A percentile compares a stretch with the other conserved stretches of the same genome.
Conservation (phyloP, 2,329 filamentous ascomycete species). For the Phialemonium atrogriseum region DNA sequence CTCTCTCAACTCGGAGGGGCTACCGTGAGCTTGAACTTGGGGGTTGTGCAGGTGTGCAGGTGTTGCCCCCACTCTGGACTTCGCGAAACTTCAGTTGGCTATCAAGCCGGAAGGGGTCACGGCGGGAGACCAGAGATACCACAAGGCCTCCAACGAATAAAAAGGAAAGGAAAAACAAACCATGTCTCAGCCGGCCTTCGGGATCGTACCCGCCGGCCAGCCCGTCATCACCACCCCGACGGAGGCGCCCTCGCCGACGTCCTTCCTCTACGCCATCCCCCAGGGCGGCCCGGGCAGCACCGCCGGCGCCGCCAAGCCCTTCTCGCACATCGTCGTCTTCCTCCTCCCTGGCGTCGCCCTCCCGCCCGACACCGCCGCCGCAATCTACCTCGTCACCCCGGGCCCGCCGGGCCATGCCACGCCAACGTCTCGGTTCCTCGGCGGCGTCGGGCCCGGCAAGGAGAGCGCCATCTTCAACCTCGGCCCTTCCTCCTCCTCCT, state of each 20-base stretch:
- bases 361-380: constrained; percentile 69
- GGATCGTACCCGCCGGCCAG: constrained; percentile 52
- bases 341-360: constrained; percentile 70
- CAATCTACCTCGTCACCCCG: constrained; percentile 71
- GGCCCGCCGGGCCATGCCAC: constrained; percentile 26
- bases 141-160: too few species aligned
- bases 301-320: constrained; percentile 31
- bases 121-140: too few species aligned
- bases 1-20: too few species aligned
- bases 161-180: constrained; percentile 4
- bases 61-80: too few species aligned
- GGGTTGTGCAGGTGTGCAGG: too few species aligned
- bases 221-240: constrained; percentile 47
- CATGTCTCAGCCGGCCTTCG: constrained; percentile 42
- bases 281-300: constrained; percentile 25
- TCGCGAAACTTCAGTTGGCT: too few species aligned
- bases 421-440: constrained; percentile 56
- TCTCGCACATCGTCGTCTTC: constrained; percentile 83
- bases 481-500: constrained; percentile 20
- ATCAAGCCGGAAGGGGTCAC: too few species aligned
- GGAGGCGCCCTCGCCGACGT: constrained; percentile 42
- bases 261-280: constrained; percentile 46
- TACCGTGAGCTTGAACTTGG: too few species aligned
- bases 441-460: constrained; percentile 82
- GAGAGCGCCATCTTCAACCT: constrained; percentile 88